Percentiles rank a stretch among this genome's conserved stretches.
phyloP scores from a whole-genome alignment of 1,284 basidiomycete species.

The Xerocomus amazonicus region DNA sequence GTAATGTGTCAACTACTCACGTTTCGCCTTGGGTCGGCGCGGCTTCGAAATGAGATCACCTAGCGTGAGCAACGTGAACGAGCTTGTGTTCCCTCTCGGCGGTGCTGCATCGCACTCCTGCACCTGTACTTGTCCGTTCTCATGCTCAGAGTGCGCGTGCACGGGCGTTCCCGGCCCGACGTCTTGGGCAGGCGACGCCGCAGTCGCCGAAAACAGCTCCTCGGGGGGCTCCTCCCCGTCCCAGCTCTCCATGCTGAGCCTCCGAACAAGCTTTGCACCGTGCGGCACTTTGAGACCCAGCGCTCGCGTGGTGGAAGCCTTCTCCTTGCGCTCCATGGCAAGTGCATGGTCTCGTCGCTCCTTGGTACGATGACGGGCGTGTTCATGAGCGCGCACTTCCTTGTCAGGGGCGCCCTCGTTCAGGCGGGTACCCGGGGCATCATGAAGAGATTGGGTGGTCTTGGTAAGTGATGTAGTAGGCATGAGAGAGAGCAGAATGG shows the following conservation, averaged over 20 bases:
- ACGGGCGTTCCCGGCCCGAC: not conserved
- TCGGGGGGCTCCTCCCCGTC: slow-evolving; percentile 24
- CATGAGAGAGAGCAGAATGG: slow-evolving; percentile 21
- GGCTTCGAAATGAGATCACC: slow-evolving; percentile 27
- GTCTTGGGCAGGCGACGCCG: not conserved
- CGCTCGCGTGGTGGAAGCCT: slow-evolving; percentile 13
- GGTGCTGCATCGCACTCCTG: not conserved
- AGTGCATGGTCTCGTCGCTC: slow-evolving; percentile 34
- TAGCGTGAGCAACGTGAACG: slow-evolving; percentile 25
- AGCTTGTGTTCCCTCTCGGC: slow-evolving; percentile 2
- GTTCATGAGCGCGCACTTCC: slow-evolving; percentile 32
- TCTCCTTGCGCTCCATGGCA: slow-evolving; percentile 32
- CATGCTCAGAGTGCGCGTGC: not conserved
- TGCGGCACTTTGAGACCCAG: slow-evolving; percentile 22
- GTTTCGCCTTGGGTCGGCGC: slow-evolving; percentile 23
- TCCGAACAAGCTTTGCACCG: slow-evolving; percentile 25
- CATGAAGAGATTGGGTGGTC: slow-evolving; percentile 21
- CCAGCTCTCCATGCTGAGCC: slow-evolving; percentile 30
- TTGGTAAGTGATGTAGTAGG: slow-evolving; percentile 27
- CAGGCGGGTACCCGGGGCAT: slow-evolving; percentile 13
- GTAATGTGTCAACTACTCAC: slow-evolving; percentile 11
- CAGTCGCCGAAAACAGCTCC: not conserved
- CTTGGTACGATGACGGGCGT: slow-evolving; percentile 32
- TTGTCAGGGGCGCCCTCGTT: slow-evolving; percentile 18
- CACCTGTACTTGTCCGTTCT: not conserved